A percentile compares a stretch with the other conserved stretches of the same genome.
phyloP scores from a whole-genome alignment of 1,284 basidiomycete genomes.

The Mrakiaceae sp. region DNA sequence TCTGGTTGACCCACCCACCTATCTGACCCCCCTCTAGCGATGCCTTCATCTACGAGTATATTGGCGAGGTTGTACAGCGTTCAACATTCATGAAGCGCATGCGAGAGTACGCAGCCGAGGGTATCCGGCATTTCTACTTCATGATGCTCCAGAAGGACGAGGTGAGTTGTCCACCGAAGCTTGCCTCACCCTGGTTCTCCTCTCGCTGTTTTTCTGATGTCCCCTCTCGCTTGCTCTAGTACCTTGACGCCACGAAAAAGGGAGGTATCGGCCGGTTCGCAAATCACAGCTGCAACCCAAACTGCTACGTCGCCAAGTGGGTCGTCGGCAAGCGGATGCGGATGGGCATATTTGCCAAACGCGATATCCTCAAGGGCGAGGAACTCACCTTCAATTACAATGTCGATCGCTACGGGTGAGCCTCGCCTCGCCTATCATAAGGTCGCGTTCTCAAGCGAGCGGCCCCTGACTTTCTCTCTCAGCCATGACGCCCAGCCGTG shows the following conservation, averaged over 20 bases:
- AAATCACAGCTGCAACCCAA: constrained; percentile 96
- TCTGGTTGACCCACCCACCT: neutral
- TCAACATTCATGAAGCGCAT: constrained; percentile 83
- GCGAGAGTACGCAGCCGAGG: constrained; percentile 84
- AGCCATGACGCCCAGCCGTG: constrained; percentile 93
- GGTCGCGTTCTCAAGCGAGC: constrained; percentile 15
- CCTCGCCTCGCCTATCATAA: constrained; percentile 17
- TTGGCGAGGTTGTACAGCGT: constrained; percentile 90
- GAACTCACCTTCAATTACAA: constrained; percentile 99
- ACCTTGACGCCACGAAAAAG: constrained; percentile 94
- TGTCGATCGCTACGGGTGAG: constrained; percentile 94
- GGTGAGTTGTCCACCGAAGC: constrained; percentile 40
- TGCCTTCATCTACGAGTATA: constrained; percentile 91
- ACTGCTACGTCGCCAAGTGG: constrained; percentile 99
- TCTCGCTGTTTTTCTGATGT: constrained; percentile 6
- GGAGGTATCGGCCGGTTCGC: constrained; percentile 94
- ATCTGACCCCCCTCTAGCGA: constrained; percentile 47
- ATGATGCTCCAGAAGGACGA: constrained; percentile 99
- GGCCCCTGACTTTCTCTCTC: neutral
- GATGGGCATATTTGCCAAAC: constrained; percentile 96
- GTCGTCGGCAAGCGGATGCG: constrained; percentile 81
- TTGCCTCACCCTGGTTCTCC: neutral
- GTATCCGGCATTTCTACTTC: constrained; percentile 96
- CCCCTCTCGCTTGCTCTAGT: constrained; percentile 42
- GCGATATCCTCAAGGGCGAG: constrained; percentile 68